Evolutionary conservation across 1,284 basidiomycete species (phyloP), one percentile per base, ranked within the genome.

Genomic region (Sporisorium iseilematis-ciliati): DNA sequence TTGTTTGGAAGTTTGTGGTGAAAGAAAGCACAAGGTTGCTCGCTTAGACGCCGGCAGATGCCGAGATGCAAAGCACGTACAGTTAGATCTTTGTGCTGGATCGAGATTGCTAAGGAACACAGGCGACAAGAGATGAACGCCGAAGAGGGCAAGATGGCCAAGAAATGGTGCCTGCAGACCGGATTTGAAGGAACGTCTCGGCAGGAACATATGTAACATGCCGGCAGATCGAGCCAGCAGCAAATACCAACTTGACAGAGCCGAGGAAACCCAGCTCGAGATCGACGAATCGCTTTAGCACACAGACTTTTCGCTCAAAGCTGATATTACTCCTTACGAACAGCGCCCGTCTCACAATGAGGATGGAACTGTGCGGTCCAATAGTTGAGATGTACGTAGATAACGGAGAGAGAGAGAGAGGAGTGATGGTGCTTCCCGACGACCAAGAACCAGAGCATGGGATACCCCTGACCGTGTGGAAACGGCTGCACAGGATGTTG

Each of bases 151-250:
- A 54, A 29, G 42, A 20, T 6, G 23, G 41, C 29, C 31, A 46
- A 45, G 42, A 35, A 46, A 11, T 31, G n/a, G 54, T 46, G 21
- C 41, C 54, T 45, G 42, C 42, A 56, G 41, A 31, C 16, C 20
- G 42, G 29, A 41, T 38, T 25, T 29, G 48, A 49, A n/a, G 48
- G 29, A 49, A 49, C n/a, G 29, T 2, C n/a, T 49, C 26, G 48
- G 48, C 48, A 48, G 46, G 26, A 48, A 29, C 21, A 29, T 38
- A 48, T 26, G 33, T 33, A 33, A 29, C 45, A 31, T 48, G 46
- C 46, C 46, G 46, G 48, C 48, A 20, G 18, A 20, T 31, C 26
- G 26, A 48, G 46, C 12, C 31, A 20, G 6, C 11, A 10, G 33
- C 10, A 38, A 33, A 35, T 51, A 21, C 33, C 31, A 51, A 38